Percentiles rank a stretch among this genome's conserved stretches.
Evolutionary conservation across 2,329 filamentous ascomycete species (phyloP).

Genomic region (Thelonectria discophora): DNA sequence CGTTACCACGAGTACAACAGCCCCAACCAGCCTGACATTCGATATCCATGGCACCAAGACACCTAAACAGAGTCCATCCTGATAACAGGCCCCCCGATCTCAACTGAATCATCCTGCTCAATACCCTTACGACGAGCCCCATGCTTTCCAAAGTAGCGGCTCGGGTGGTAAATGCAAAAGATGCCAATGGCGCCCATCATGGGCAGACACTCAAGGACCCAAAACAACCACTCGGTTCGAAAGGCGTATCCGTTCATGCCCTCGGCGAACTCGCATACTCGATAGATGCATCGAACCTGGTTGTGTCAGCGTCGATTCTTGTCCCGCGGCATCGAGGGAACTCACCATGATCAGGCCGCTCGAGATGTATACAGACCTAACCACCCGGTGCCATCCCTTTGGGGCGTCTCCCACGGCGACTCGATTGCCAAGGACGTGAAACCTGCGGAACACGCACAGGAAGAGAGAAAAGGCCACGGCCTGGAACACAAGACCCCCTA

Average conservation of each 20-base stretch:
- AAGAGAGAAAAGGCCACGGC: slow-evolving; percentile 53
- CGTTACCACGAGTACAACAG: no score
- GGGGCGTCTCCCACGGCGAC: slow-evolving; percentile 41
- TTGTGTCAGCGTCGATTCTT: background rate
- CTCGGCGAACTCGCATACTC: slow-evolving; percentile 61
- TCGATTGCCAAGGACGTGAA: slow-evolving; percentile 46
- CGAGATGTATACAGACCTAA: slow-evolving; percentile 54
- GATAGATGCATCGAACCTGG: slow-evolving; percentile 61
- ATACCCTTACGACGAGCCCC: slow-evolving; percentile 14
- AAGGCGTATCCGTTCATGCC: slow-evolving; percentile 61
- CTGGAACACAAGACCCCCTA: slow-evolving; percentile 54
- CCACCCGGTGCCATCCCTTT: slow-evolving; percentile 49
- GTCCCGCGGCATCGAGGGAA: background rate
- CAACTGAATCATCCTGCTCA: slow-evolving; percentile 20
- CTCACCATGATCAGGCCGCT: slow-evolving; percentile 57
- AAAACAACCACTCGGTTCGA: slow-evolving; percentile 62
- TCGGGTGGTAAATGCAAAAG: slow-evolving; percentile 60
- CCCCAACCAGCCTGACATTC: background rate
- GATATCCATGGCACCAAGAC: background rate
- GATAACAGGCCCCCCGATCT: slow-evolving; percentile 3
- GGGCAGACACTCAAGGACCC: slow-evolving; percentile 59
- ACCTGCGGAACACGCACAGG: slow-evolving; percentile 50
- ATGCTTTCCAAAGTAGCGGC: slow-evolving; percentile 46
- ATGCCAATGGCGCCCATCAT: slow-evolving; percentile 57
- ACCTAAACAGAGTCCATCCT: background rate